Evolutionary conservation across 1,284 basidiomycete genomes (phyloP), one percentile per base, ranked within the genome.

Genomic region (Agroathelia rolfsii): DNA sequence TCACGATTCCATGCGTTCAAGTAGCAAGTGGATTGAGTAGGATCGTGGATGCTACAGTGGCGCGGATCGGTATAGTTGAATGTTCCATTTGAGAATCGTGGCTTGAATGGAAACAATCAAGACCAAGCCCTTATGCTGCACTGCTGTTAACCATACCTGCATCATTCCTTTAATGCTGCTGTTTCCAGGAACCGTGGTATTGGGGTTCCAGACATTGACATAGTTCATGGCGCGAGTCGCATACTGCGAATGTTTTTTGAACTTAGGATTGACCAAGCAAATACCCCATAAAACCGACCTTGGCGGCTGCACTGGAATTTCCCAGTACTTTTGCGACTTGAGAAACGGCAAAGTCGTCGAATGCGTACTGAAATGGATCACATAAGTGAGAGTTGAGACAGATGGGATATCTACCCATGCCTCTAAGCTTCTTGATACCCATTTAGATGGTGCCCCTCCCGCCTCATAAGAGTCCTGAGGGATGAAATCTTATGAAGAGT

Each of bases 31-130:
- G 72, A 60, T 19, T 62, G 51, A 3, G 54, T 51, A 0, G 73
- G 74, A 44, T 76, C 74, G 39, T 76, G 65, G 23, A 69, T 59
- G 44, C 72, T 76, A 44, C 76, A 80, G 48, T 77, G 75, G 12
- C 75, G 55, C 0, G 76, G 76, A 47, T 78, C 74, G 4, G 74
- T 77, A 40, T 66, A 75, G 43, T 69, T 72, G 52, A 70, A 78
- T 0, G 67, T 69, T 3, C 76, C 75, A 42, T 76, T 67, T 3
- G 60, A 55, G 41, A 72, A 75, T 6, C 69, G 60, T 8, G 69
- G 72, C 70, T 77, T 38, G 37, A 6, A 40, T n/a, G 28, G 37
- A 36, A 11, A 19, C 28, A 28, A 8, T 9, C n/a, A 8, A 33
- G 15, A 11, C 19, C 21, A 15, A n/a, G 16, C n/a, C n/a, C n/a